These are phyloP conservation scores for Parmales sp. DNA, from an alignment of 108 stramenopile species.

Conservation along the genomic window DNA sequence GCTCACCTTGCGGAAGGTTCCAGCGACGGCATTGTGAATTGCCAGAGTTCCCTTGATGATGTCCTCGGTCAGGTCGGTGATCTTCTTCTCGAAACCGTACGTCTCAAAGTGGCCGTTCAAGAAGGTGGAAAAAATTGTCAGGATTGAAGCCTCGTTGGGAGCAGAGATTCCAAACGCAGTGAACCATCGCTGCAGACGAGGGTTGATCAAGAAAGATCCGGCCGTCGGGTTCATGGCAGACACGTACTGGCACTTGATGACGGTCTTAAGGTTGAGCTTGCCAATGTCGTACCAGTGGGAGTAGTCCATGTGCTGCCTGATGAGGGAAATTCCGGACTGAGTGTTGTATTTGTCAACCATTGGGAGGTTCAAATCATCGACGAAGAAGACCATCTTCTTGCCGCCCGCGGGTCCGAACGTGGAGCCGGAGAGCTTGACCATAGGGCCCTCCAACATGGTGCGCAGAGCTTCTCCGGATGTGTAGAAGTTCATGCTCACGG, in stretches of 20 bases:
- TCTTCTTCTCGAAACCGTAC: constrained; percentile 34
- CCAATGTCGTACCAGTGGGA: constrained; percentile 46
- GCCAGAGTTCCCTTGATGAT: constrained; percentile 43
- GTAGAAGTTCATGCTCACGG: constrained; percentile 60
- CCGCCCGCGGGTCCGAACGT: constrained; percentile 51
- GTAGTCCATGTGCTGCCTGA: constrained; percentile 62
- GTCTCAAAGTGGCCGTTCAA: constrained; percentile 42
- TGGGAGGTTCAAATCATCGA: constrained; percentile 60
- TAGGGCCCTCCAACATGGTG: constrained; percentile 30
- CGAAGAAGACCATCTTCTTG: constrained; percentile 43
- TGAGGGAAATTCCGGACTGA: constrained; percentile 51
- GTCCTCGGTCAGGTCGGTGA: constrained; percentile 21
- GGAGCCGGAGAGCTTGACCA: constrained; percentile 53
- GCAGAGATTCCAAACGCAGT: constrained; percentile 53
- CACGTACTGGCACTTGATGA: constrained; percentile 45
- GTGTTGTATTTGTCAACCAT: constrained; percentile 56
- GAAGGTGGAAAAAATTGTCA: constrained; percentile 53
- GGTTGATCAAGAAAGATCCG: constrained; percentile 47
- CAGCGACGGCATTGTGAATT: constrained; percentile 43
- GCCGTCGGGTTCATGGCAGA: constrained; percentile 56
- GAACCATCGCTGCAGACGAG: constrained; percentile 54
- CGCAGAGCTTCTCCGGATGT: constrained; percentile 47
- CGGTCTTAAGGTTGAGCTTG: constrained; percentile 44
- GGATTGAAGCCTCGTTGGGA: constrained; percentile 44
- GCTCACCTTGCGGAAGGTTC: constrained; percentile 47